Conservation (phyloP, 2,329 filamentous ascomycete species). For the Conoideocrella luteorostrata region DNA sequence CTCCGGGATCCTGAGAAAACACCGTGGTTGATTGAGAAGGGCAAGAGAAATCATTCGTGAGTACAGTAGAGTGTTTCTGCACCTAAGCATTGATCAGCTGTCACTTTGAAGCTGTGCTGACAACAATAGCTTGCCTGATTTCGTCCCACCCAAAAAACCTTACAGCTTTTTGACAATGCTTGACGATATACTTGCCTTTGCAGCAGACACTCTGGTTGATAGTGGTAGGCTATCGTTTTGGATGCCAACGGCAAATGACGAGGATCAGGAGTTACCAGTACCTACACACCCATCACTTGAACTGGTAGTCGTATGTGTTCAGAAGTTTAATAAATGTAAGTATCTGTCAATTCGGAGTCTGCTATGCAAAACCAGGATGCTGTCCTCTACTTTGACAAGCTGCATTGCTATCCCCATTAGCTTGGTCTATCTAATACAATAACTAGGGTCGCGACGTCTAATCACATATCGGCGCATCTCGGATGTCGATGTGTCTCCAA, state of each 20-base stretch:
- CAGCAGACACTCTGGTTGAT: constrained; percentile 68
- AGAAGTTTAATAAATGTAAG: constrained; percentile 83
- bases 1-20: constrained; percentile 59
- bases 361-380: no score
- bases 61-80: constrained; percentile 21
- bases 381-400: no score
- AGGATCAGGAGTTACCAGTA: constrained; percentile 68
- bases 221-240: constrained; percentile 82
- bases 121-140: constrained; percentile 45
- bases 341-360: constrained; percentile 1
- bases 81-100: not conserved
- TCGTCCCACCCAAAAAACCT: constrained; percentile 80
- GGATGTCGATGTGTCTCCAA: constrained; percentile 47
- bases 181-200: constrained; percentile 81
- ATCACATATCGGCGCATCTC: constrained; percentile 75
- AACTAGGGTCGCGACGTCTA: constrained; percentile 75
- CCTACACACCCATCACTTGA: constrained; percentile 72
- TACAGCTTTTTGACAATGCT: constrained; percentile 91
- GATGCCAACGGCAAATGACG: constrained; percentile 88
- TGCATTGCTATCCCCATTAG: not conserved
- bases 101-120: not conserved
- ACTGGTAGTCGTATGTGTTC: constrained; percentile 69
- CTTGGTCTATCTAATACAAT: not conserved
- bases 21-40: constrained; percentile 59
- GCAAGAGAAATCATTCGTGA: constrained; percentile 62